Percentiles rank a stretch among this genome's conserved stretches.
Evolutionary conservation across 176 grass and related monocot genomes (phyloP).

Genomic region (Triticum monococcum): DNA sequence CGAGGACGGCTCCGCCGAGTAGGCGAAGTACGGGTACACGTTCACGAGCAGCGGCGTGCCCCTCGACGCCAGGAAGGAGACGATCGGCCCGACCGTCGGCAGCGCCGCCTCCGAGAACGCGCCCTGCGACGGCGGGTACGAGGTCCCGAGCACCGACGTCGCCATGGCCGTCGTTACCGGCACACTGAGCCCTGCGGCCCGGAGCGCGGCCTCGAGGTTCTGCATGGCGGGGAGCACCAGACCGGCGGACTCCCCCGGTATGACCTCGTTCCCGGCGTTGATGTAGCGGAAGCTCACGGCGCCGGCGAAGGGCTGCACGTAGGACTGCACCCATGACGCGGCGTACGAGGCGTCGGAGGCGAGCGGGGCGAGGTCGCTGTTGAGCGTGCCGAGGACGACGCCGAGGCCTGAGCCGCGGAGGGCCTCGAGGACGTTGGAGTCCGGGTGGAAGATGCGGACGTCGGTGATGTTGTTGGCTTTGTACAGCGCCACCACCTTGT

Average conservation of each 20-base stretch:
- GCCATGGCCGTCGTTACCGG: constrained; percentile 69
- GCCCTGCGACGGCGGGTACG: constrained; percentile 69
- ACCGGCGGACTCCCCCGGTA: constrained; percentile 45
- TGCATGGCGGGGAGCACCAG: constrained; percentile 71
- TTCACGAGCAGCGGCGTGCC: constrained; percentile 62
- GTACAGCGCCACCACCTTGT: constrained; percentile 70
- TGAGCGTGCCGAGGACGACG: constrained; percentile 81
- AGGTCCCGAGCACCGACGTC: constrained; percentile 48
- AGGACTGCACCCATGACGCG: constrained; percentile 59
- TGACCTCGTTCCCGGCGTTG: constrained; percentile 78
- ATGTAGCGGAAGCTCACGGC: constrained; percentile 74
- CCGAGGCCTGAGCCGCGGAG: constrained; percentile 60
- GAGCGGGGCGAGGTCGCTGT: constrained; percentile 67
- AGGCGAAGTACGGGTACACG: constrained; percentile 80
- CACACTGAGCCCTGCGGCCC: constrained; percentile 41
- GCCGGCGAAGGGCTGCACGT: constrained; percentile 74
- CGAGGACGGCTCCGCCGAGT: constrained; percentile 41
- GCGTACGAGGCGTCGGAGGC: constrained; percentile 54
- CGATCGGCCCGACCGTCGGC: constrained; percentile 39
- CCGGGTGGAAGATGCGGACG: constrained; percentile 76
- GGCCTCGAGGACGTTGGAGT: constrained; percentile 52
- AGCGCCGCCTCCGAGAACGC: constrained; percentile 50
- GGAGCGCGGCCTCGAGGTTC: constrained; percentile 64
- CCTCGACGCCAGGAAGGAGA: constrained; percentile 48
- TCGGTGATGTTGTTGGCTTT: constrained; percentile 46